Evolutionary conservation across 106 monocot species (phyloP), one percentile per base, ranked within the genome.

Genomic region (Posidonia australis): DNA sequence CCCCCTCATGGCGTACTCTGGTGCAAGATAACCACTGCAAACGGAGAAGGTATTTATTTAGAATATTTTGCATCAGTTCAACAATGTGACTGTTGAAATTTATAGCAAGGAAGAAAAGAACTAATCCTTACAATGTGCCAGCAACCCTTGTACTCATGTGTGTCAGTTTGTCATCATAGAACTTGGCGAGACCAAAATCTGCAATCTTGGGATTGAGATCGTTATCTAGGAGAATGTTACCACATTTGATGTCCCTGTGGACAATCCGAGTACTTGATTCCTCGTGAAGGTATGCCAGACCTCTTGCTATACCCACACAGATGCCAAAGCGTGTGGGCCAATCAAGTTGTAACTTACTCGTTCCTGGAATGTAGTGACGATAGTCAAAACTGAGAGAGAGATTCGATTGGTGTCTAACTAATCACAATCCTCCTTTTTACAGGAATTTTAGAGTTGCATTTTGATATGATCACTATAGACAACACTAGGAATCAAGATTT

Each of bases 1-100:
- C 2, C 89, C 89, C 73, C 89, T 85, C 89, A 90, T 80, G 24
- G 85, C 90, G 54, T 90, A 90, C 47, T 90, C 90, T 20, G 83
- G 90, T 53, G 90, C 83, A 20, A 90, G 83, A 64, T 90, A 90
- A n/a, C 90, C 90, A 67, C 90, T 86, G 48, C 12, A 74, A 47
- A 56, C 46, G 9, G 10, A 2, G n/a, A 21, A 44, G n/a, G n/a
- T n/a, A n/a, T n/a, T n/a, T n/a, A n/a, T n/a, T n/a, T n/a, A n/a
- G n/a, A n/a, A n/a, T n/a, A n/a, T n/a, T n/a, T n/a, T n/a, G n/a
- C n/a, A n/a, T n/a, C n/a, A n/a, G n/a, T n/a, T n/a, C n/a, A n/a
- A n/a, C n/a, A n/a, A n/a, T n/a, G n/a, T n/a, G n/a, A n/a, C n/a
- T n/a, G n/a, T n/a, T n/a, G n/a, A n/a, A n/a, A n/a, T n/a, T n/a